Evolutionary conservation across 495 filamentous ascomycete species (phyloP).

Genomic region (Cryomyces minteri): DNA sequence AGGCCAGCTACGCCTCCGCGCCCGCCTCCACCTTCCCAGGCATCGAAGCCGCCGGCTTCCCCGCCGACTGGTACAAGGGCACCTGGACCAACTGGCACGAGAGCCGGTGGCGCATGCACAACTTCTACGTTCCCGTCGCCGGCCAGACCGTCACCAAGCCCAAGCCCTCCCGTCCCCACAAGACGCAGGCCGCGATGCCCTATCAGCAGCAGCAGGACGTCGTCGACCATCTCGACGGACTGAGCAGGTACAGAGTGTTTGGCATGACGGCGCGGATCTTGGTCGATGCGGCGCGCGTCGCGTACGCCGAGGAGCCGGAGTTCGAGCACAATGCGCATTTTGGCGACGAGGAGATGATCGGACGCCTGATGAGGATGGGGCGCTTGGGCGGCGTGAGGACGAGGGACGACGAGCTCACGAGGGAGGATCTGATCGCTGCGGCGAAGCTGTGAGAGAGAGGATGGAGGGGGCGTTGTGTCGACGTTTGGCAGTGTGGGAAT

Average conservation of each 20-base stretch:
- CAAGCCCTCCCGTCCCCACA: conserved; percentile 3
- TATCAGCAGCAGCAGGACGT: not conserved
- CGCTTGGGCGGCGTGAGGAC: conserved; percentile 36
- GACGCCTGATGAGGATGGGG: conserved; percentile 37
- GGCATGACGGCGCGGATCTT: conserved; percentile 84
- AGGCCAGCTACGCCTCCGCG: conserved; percentile 1
- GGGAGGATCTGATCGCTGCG: conserved; percentile 36
- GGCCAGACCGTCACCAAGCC: conserved; percentile 42
- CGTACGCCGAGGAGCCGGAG: conserved; percentile 63
- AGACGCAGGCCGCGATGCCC: not conserved
- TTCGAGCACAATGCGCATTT: conserved; percentile 67
- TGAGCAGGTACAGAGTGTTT: conserved; percentile 58
- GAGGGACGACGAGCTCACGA: conserved; percentile 33
- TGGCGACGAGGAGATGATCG: conserved; percentile 66
- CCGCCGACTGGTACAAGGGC: conserved; percentile 39
- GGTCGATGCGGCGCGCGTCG: conserved; percentile 68
- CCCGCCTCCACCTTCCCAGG: conserved; percentile 1
- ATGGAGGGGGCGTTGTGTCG: too few relatives aligned
- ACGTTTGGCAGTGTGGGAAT: too few relatives aligned
- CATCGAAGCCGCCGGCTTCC: conserved; percentile 17
- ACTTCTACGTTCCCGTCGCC: conserved; percentile 65
- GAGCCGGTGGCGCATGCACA: conserved; percentile 57
- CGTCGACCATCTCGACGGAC: not conserved
- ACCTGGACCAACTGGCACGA: conserved; percentile 48
- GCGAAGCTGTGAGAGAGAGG: conserved; percentile 1